A percentile compares a stretch with the other conserved stretches of the same genome.
phyloP scores from a whole-genome alignment of 2,329 filamentous ascomycete species.

The Cladobotryum mycophilum region DNA sequence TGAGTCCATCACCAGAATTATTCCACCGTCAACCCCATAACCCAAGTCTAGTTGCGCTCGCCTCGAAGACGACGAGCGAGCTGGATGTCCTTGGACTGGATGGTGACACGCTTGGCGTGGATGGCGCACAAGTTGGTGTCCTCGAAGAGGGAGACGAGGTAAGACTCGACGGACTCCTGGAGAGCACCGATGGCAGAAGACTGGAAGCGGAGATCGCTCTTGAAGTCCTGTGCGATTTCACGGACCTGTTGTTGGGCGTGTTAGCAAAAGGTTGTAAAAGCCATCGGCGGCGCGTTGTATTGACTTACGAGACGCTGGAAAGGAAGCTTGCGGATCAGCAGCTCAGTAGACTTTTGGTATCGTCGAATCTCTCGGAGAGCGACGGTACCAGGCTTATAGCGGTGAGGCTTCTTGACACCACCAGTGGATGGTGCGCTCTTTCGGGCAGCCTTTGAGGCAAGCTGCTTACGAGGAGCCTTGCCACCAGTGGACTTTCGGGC shows the following conservation, averaged over 20 bases:
- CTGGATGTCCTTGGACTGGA: constrained; percentile 96
- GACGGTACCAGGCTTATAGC: constrained; percentile 87
- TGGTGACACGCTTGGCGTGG: constrained; percentile 98
- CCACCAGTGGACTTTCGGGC: constrained; percentile 73
- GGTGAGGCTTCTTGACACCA: constrained; percentile 93
- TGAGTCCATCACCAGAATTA: constrained; percentile 22
- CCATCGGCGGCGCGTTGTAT: constrained; percentile 10
- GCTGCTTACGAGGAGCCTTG: constrained; percentile 87
- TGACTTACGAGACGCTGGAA: constrained; percentile 81
- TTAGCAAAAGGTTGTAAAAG: background rate
- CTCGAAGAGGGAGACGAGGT: constrained; percentile 96
- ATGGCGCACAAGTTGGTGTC: constrained; percentile 98
- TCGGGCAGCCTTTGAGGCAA: constrained; percentile 97
- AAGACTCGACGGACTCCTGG: constrained; percentile 97
- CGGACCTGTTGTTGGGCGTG: constrained; percentile 49
- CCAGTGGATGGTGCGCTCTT: constrained; percentile 97
- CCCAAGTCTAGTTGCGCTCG: constrained; percentile 67
- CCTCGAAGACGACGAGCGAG: constrained; percentile 91
- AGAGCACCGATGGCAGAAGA: constrained; percentile 95
- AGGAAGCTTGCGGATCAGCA: constrained; percentile 92
- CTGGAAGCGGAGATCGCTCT: constrained; percentile 95
- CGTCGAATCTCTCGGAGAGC: constrained; percentile 97
- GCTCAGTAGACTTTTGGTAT: constrained; percentile 96
- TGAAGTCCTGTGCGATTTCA: constrained; percentile 95
- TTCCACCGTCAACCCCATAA: constrained; percentile 9